Percentiles rank a stretch among this genome's conserved stretches.
Evolutionary conservation across 2,329 filamentous ascomycete species (phyloP).

Genomic region (Colletotrichum australisinense): DNA sequence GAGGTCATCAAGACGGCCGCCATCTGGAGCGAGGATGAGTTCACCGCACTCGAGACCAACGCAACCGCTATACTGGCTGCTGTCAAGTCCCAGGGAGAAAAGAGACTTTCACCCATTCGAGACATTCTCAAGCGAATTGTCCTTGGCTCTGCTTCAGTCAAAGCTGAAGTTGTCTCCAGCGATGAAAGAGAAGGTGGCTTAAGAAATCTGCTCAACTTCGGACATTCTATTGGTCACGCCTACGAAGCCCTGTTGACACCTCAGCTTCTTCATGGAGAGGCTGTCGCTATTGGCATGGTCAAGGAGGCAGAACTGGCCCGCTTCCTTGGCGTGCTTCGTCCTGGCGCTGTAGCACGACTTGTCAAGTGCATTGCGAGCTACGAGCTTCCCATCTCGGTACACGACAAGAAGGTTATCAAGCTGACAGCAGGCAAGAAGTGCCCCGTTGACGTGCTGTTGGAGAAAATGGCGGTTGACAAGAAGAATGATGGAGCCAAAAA

Average conservation of each 20-base stretch:
- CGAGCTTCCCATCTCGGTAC: slow-evolving; percentile 84
- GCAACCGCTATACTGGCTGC: slow-evolving; percentile 80
- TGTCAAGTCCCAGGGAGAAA: slow-evolving; percentile 64
- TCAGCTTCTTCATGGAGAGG: slow-evolving; percentile 94
- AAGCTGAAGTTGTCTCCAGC: slow-evolving; percentile 92
- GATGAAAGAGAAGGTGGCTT: slow-evolving; percentile 96
- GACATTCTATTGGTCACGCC: slow-evolving; percentile 97
- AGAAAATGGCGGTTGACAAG: slow-evolving; percentile 98
- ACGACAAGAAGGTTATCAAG: slow-evolving; percentile 84
- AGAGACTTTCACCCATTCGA: slow-evolving; percentile 76
- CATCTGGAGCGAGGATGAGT: slow-evolving; percentile 93
- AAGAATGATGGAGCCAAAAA: slow-evolving; percentile 97
- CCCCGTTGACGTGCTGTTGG: slow-evolving; percentile 84
- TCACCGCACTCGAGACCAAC: slow-evolving; percentile 84
- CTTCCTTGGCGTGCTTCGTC: slow-evolving; percentile 85
- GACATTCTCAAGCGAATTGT: slow-evolving; percentile 82
- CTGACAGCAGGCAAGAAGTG: slow-evolving; percentile 89
- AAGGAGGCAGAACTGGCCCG: slow-evolving; percentile 95
- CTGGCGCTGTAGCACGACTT: slow-evolving; percentile 88
- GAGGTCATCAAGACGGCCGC: slow-evolving; percentile 98
- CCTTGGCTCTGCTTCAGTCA: slow-evolving; percentile 89
- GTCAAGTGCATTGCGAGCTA: slow-evolving; percentile 96
- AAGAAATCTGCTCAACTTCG: slow-evolving; percentile 95
- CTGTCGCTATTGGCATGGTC: slow-evolving; percentile 97
- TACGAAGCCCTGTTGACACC: slow-evolving; percentile 96